Evolutionary conservation across 2,329 filamentous ascomycete species (phyloP).

Genomic region (Fragosphaeria purpurea): DNA sequence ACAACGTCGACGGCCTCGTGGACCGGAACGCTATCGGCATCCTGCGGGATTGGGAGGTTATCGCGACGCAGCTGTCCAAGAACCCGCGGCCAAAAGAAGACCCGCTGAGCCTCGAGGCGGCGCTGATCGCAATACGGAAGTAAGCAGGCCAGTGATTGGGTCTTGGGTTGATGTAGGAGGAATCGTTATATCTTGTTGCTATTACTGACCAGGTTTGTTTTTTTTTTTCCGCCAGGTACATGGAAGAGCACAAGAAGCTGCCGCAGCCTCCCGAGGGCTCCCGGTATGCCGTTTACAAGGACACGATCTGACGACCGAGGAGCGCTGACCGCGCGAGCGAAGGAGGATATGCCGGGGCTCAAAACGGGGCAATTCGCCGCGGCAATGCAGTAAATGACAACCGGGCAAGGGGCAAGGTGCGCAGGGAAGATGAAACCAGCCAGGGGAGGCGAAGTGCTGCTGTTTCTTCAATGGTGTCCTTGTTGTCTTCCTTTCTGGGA

Average conservation of each 20-base stretch:
- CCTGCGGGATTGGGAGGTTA: slow-evolving; percentile 81
- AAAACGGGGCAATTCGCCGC: too few species aligned
- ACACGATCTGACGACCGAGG: slow-evolving; percentile 9
- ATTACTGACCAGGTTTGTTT: too few species aligned
- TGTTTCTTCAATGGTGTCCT: neutral
- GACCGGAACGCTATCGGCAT: slow-evolving; percentile 77
- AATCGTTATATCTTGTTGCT: too few species aligned
- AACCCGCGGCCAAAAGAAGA: slow-evolving; percentile 23
- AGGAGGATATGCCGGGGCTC: too few species aligned
- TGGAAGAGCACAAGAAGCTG: slow-evolving; percentile 95
- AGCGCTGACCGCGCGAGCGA: too few species aligned
- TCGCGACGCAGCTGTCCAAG: slow-evolving; percentile 66
- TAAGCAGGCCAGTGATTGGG: slow-evolving; percentile 8
- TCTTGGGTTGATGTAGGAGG: too few species aligned
- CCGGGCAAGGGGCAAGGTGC: too few species aligned
- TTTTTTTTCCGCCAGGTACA: slow-evolving; percentile 52
- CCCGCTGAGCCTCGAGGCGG: slow-evolving; percentile 24
- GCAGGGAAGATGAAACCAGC: too few species aligned
- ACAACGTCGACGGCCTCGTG: slow-evolving; percentile 69
- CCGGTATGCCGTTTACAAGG: slow-evolving; percentile 25
- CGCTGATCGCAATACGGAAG: slow-evolving; percentile 25
- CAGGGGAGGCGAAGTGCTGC: too few species aligned
- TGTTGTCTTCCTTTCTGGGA: neutral
- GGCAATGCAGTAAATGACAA: too few species aligned
- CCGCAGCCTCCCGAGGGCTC: slow-evolving; percentile 86